These are phyloP conservation scores for Theobroma grandiflorum DNA, from an alignment of 441 rosid genomes.

Conservation along the genomic window DNA sequence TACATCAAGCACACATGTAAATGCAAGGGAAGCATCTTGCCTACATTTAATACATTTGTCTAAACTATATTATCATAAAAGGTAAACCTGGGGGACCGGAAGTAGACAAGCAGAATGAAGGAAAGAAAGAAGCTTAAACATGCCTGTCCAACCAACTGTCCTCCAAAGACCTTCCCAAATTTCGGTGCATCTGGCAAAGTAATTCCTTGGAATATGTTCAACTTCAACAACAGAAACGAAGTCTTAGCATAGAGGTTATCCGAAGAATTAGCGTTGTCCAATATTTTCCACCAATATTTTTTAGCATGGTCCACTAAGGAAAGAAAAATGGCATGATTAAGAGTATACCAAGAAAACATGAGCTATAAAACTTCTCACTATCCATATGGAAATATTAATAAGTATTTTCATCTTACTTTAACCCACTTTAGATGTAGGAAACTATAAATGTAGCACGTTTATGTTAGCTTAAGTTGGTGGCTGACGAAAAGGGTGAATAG, in stretches of 20 bases:
- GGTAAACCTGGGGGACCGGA: not conserved
- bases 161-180: slow-evolving; percentile 95
- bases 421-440: slow-evolving; percentile 6
- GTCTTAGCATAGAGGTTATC: slow-evolving; percentile 13
- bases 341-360: not conserved
- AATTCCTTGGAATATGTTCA: slow-evolving; percentile 83
- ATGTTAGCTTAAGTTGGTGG: not conserved
- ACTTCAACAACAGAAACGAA: slow-evolving; percentile 52
- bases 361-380: not conserved
- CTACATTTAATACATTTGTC: not conserved
- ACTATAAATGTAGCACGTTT: not conserved
- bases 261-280: not conserved
- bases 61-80: not conserved
- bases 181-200: slow-evolving; percentile 89
- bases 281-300: not conserved
- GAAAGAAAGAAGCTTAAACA: slow-evolving; percentile 21
- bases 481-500: not conserved
- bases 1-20: not conserved
- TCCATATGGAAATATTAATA: not conserved
- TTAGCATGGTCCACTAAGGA: not conserved
- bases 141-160: slow-evolving; percentile 96
- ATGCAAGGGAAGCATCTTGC: not conserved
- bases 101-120: not conserved
- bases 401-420: not conserved
- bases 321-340: not conserved